Evolutionary conservation across 345 rosid genomes (phyloP).

Genomic region (Theobroma cacao): DNA sequence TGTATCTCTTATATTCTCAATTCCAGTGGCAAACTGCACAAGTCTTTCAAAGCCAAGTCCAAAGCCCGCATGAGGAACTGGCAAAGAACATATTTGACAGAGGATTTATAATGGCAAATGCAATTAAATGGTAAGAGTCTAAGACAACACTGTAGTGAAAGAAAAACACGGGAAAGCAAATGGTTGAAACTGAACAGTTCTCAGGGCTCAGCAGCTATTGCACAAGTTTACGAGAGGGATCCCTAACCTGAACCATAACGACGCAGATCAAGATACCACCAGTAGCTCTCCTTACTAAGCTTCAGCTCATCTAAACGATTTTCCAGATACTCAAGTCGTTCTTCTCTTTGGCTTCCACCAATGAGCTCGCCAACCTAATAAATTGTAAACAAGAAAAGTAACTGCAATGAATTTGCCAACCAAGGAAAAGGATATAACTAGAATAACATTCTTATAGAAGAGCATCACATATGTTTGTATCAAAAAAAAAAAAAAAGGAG

Average conservation of each 20-base stretch:
- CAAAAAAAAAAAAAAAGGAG: neutral
- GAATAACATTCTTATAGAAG: neutral
- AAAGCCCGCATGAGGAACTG: constrained; percentile 98
- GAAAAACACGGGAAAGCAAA: neutral
- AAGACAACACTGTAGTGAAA: neutral
- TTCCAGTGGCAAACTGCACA: constrained; percentile 91
- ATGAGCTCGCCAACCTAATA: constrained; percentile 87
- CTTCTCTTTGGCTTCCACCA: constrained; percentile 99
- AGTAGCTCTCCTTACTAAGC: constrained; percentile 76
- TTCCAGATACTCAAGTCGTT: constrained; percentile 81
- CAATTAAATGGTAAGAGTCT: neutral
- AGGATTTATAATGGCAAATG: neutral
- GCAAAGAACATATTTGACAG: neutral
- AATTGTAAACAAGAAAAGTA: constrained; percentile 1
- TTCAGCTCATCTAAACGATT: constrained; percentile 72
- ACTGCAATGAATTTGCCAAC: neutral
- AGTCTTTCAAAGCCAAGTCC: constrained; percentile 96
- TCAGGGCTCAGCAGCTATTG: neutral
- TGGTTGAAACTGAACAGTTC: neutral
- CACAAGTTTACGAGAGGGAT: neutral
- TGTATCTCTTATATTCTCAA: constrained; percentile 87
- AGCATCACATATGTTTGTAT: neutral
- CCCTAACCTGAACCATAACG: constrained; percentile 92
- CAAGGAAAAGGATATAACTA: neutral
- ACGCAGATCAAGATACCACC: constrained; percentile 99